A percentile compares a stretch with the other conserved stretches of the same genome.
Evolutionary conservation across 2,329 filamentous ascomycete genomes (phyloP).

Genomic region (Coniella lustricola): DNA sequence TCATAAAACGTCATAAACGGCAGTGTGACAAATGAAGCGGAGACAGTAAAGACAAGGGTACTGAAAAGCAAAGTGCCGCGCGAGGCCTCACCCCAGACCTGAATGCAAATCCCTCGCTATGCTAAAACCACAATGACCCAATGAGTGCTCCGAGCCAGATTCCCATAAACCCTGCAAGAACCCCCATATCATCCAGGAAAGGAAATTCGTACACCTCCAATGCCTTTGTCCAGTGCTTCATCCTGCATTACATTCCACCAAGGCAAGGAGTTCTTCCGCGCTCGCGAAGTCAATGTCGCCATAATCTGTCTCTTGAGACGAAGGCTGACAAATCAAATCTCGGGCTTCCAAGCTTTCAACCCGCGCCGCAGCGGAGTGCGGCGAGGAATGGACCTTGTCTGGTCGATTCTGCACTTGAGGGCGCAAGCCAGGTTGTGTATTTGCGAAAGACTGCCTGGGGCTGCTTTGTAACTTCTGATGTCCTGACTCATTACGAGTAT

Average conservation of each 20-base stretch:
- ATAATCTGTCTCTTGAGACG: conserved; percentile 26
- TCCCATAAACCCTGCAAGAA: too few species aligned
- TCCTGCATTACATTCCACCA: conserved; percentile 3
- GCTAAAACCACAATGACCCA: background rate
- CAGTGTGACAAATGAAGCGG: too few species aligned
- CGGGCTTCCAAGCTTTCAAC: background rate
- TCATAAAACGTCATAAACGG: too few species aligned
- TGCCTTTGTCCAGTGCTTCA: background rate
- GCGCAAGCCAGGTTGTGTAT: background rate
- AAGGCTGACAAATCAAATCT: conserved; percentile 6
- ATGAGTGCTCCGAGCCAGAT: background rate
- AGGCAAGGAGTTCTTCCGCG: conserved; percentile 6
- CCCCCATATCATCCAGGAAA: too few species aligned
- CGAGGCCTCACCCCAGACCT: too few species aligned
- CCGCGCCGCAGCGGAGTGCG: too few species aligned
- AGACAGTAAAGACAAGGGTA: too few species aligned
- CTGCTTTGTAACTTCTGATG: too few species aligned
- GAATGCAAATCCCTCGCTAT: background rate
- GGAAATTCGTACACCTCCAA: background rate
- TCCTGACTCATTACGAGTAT: too few species aligned
- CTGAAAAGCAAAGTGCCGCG: background rate
- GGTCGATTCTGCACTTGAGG: background rate
- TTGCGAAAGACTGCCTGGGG: too few species aligned
- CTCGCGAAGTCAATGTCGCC: conserved; percentile 23
- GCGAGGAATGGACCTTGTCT: too few species aligned